Evolutionary conservation across 305 asterid species (phyloP).

Genomic region (Coffea humblotiana): DNA sequence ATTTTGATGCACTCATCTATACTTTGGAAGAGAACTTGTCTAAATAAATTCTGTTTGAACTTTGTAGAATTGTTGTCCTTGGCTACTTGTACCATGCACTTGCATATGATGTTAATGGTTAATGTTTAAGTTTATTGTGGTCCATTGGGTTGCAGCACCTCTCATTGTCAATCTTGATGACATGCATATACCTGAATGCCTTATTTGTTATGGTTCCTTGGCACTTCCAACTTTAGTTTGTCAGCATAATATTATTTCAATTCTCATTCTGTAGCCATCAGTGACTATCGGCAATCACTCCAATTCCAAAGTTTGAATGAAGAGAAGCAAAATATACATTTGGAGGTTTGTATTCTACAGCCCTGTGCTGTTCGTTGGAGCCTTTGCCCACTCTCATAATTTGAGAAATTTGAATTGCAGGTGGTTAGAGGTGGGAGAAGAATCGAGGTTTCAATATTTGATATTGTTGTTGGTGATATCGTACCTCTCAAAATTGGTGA

Average conservation of each 20-base stretch:
- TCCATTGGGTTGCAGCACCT: neutral
- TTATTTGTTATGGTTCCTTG: neutral
- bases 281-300: conserved; percentile 95
- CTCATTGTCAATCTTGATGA: neutral
- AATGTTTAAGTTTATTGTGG: neutral
- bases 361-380: neutral
- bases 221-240: neutral
- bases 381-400: conserved; percentile 17
- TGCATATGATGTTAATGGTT: neutral
- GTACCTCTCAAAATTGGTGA: conserved; percentile 97
- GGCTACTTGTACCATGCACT: no score
- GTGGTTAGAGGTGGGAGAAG: conserved; percentile 88
- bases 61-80: neutral
- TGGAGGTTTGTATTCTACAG: conserved; percentile 56
- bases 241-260: neutral
- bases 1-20: neutral
- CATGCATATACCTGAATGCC: neutral
- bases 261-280: conserved; percentile 60
- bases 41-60: neutral
- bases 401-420: conserved; percentile 40
- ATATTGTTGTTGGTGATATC: conserved; percentile 87
- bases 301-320: conserved; percentile 95
- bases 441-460: conserved; percentile 75
- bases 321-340: conserved; percentile 94
- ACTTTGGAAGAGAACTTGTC: neutral